A percentile compares a stretch with the other conserved stretches of the same genome.
phyloP scores from a whole-genome alignment of 2,329 filamentous ascomycete genomes.

The Fusarium lateritium region DNA sequence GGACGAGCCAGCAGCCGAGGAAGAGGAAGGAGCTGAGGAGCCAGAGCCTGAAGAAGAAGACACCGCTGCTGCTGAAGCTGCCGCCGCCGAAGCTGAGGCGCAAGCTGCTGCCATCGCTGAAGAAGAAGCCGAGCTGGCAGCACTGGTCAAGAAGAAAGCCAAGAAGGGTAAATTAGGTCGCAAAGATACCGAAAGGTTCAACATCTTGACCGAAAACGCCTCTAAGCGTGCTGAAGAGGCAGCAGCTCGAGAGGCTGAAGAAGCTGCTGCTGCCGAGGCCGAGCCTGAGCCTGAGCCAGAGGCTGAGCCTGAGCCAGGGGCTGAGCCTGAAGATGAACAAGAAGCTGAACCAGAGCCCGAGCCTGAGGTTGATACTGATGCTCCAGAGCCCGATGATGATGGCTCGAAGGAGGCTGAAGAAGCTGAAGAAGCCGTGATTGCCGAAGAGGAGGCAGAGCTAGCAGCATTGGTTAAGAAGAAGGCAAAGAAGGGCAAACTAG shows the following conservation, averaged over 20 bases:
- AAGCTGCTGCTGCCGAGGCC: constrained; percentile 54
- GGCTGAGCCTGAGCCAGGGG: constrained; percentile 50
- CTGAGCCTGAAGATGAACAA: constrained; percentile 51
- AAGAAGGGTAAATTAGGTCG: constrained; percentile 54
- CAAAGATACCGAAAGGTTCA: constrained; percentile 43
- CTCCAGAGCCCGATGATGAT: constrained; percentile 44
- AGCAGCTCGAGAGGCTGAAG: constrained; percentile 30
- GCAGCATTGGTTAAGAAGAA: constrained; percentile 56
- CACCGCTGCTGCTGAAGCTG: constrained; percentile 31
- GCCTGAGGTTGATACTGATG: constrained; percentile 38
- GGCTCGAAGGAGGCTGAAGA: constrained; percentile 37
- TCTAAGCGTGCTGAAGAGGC: constrained; percentile 31
- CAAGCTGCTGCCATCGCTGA: constrained; percentile 45
- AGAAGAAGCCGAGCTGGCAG: constrained; percentile 60
- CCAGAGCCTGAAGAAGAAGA: constrained; percentile 50
- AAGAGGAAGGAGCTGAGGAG: constrained; percentile 5
- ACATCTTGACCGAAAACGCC: constrained; percentile 25
- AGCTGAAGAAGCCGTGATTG: constrained; percentile 47
- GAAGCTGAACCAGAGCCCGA: constrained; percentile 3
- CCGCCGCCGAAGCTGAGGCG: constrained; percentile 21
- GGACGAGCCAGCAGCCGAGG: constrained; percentile 15
- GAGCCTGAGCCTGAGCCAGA: constrained; percentile 30
- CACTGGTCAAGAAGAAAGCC: constrained; percentile 53
- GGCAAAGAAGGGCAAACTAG: constrained; percentile 54
- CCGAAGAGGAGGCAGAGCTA: constrained; percentile 58